phyloP scores from a whole-genome alignment of 257 asterid species.

The Prunella vulgaris region DNA sequence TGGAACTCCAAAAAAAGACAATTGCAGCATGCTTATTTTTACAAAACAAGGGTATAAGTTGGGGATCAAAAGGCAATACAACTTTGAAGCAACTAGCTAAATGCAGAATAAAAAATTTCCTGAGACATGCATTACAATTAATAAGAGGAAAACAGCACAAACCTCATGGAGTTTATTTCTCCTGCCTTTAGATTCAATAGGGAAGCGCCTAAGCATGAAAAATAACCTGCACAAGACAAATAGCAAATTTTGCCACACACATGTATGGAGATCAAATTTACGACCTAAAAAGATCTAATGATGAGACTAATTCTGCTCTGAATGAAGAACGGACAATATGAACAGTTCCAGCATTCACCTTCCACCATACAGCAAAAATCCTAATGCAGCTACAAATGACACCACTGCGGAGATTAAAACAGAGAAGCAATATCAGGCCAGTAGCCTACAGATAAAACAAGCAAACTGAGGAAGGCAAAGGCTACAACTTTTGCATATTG shows the following conservation, averaged over 20 bases:
- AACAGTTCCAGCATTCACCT: constrained; percentile 44
- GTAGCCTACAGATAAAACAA: neutral
- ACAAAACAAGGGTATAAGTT: neutral
- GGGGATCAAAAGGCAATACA: neutral
- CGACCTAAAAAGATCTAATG: neutral
- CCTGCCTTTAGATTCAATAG: constrained; percentile 95
- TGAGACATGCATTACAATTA: neutral
- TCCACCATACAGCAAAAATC: constrained; percentile 93
- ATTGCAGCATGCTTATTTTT: neutral
- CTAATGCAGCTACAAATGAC: constrained; percentile 79
- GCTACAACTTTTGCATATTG: constrained; percentile 7
- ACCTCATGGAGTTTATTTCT: constrained; percentile 96
- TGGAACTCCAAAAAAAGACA: neutral
- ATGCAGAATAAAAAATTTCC: neutral
- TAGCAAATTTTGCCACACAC: neutral
- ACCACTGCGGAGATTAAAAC: constrained; percentile 62
- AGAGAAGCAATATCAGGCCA: constrained; percentile 24
- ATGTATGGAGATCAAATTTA: neutral
- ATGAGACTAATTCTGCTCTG: constrained; percentile 4
- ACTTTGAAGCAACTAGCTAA: neutral
- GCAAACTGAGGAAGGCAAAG: constrained; percentile 15
- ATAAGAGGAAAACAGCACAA: constrained; percentile 20
- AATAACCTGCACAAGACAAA: constrained; percentile 54
- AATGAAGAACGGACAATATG: constrained; percentile 1
- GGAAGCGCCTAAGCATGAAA: constrained; percentile 84